A percentile compares a stretch with the other conserved stretches of the same genome.
Conservation (phyloP, 2,329 filamentous ascomycete species). For the Claviceps quebecensis region DNA sequence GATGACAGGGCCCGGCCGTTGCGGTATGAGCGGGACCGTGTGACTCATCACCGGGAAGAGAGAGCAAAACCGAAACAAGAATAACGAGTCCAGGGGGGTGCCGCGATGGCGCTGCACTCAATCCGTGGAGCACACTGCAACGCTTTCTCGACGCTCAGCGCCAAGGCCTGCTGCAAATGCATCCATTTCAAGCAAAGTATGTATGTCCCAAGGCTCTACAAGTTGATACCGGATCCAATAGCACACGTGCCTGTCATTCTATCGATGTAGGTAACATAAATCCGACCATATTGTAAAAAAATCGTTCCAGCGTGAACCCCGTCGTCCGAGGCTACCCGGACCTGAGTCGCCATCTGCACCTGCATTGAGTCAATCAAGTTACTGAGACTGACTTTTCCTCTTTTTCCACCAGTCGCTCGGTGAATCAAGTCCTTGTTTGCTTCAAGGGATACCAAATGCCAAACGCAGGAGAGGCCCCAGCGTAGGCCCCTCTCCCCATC, state of each 20-base stretch:
- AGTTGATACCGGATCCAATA: too few relatives aligned
- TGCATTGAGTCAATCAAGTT: not conserved
- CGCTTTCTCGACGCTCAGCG: not conserved
- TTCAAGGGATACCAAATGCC: constrained; percentile 1
- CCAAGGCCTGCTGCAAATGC: not conserved
- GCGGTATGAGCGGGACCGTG: constrained; percentile 9
- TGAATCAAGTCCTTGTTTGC: constrained; percentile 1
- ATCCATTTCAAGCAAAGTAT: not conserved
- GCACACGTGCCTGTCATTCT: too few relatives aligned
- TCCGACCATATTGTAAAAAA: not conserved
- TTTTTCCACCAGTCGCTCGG: not conserved
- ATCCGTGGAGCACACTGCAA: constrained; percentile 5
- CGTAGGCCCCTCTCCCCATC: not conserved
- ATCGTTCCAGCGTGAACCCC: not conserved
- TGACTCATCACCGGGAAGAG: constrained; percentile 10
- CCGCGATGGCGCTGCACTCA: constrained; percentile 5
- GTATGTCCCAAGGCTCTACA: not conserved
- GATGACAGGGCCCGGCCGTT: constrained; percentile 7
- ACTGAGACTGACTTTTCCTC: not conserved
- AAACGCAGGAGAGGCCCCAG: not conserved
- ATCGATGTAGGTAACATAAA: too few relatives aligned
- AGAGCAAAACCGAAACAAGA: constrained; percentile 7
- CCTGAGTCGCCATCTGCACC: not conserved
- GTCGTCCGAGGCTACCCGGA: not conserved
- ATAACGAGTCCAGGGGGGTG: not conserved